A percentile compares a stretch with the other conserved stretches of the same genome.
These are phyloP conservation scores for Piedraia hortae DNA, from an alignment of 2,329 filamentous ascomycete species.

Conservation along the genomic window DNA sequence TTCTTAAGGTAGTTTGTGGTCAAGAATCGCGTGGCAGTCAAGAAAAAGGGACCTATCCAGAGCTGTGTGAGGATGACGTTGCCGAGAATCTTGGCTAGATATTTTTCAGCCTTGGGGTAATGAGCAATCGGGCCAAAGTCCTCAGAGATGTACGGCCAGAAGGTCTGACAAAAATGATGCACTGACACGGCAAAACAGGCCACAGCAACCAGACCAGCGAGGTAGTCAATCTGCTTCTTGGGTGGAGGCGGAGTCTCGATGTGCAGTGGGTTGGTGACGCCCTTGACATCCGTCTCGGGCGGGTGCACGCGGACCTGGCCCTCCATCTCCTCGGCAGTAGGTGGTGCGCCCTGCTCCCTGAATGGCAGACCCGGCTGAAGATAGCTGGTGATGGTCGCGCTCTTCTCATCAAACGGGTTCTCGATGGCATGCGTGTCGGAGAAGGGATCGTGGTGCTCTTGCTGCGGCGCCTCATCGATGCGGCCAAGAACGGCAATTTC, in stretches of 20 bases:
- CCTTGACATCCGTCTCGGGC: background rate
- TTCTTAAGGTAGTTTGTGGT: constrained; percentile 15
- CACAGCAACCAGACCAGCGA: constrained; percentile 19
- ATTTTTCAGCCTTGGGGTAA: constrained; percentile 16
- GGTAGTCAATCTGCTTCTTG: constrained; percentile 4
- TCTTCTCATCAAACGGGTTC: background rate
- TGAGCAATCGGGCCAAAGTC: constrained; percentile 8
- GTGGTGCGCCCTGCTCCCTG: background rate
- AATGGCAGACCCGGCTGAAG: too few species aligned
- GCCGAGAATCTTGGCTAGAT: constrained; percentile 16
- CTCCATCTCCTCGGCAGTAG: background rate
- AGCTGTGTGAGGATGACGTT: constrained; percentile 18
- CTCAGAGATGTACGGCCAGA: constrained; percentile 7
- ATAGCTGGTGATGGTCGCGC: too few species aligned
- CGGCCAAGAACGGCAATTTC: background rate
- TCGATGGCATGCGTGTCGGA: background rate
- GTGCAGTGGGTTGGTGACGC: background rate
- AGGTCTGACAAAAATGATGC: constrained; percentile 18
- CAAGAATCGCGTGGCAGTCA: constrained; percentile 20
- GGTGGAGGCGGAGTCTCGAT: constrained; percentile 2
- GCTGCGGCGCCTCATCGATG: constrained; percentile 1
- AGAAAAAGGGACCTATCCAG: constrained; percentile 22
- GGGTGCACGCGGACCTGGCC: too few species aligned
- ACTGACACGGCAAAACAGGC: constrained; percentile 19
- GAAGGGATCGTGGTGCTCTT: background rate